phyloP scores from a whole-genome alignment of 176 grass and related monocot species.

The Carex littledalei region DNA sequence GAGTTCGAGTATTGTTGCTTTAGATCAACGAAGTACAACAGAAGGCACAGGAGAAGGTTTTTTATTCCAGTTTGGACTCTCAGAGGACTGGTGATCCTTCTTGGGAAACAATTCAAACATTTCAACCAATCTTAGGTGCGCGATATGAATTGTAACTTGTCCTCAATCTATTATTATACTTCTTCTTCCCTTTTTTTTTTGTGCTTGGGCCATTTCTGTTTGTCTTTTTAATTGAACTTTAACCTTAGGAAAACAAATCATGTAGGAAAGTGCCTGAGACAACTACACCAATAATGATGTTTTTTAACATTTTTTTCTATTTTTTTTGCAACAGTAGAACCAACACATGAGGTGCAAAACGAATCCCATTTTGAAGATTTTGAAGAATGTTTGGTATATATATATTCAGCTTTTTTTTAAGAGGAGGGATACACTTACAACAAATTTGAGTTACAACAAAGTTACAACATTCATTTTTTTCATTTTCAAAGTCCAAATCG shows the following conservation, averaged over 20 bases:
- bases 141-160: background rate
- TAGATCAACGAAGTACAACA: conserved; percentile 46
- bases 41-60: conserved; percentile 21
- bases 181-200: background rate
- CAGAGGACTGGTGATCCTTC: conserved; percentile 23
- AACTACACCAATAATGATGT: background rate
- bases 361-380: conserved; percentile 66
- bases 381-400: conserved; percentile 70
- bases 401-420: conserved; percentile 18
- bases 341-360: background rate
- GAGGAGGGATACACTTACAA: too few relatives aligned
- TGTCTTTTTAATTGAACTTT: background rate
- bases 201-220: background rate
- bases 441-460: too few relatives aligned
- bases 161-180: background rate
- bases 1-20: conserved; percentile 18
- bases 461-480: too few relatives aligned
- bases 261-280: background rate
- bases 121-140: background rate
- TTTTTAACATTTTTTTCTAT: conserved; percentile 19
- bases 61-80: conserved; percentile 25
- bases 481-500: too few relatives aligned
- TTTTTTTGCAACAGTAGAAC: background rate
- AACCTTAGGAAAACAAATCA: background rate
- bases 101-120: conserved; percentile 37